A percentile compares a stretch with the other conserved stretches of the same genome.
Conservation (phyloP, 306 rosid genomes). For the Inga oerstediana region DNA sequence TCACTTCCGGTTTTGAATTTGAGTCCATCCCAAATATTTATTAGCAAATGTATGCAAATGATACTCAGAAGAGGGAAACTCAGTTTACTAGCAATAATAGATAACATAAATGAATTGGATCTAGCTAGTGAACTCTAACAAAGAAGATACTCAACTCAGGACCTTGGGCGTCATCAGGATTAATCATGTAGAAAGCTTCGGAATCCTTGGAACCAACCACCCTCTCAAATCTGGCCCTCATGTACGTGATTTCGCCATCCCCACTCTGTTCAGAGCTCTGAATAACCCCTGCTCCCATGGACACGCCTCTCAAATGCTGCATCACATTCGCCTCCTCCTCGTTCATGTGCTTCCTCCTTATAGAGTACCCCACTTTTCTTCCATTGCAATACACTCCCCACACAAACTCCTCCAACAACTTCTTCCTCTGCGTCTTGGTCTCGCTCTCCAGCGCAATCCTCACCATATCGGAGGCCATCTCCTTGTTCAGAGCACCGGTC, state of each 20-base stretch:
- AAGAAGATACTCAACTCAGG: slow-evolving; percentile 94
- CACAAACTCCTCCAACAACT: slow-evolving; percentile 77
- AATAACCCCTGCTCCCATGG: slow-evolving; percentile 93
- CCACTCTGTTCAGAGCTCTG: slow-evolving; percentile 42
- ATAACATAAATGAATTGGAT: neutral
- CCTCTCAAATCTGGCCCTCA: slow-evolving; percentile 85
- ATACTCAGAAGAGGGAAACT: neutral
- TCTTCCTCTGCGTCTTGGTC: slow-evolving; percentile 74
- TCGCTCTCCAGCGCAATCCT: slow-evolving; percentile 97
- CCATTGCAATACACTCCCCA: slow-evolving; percentile 97
- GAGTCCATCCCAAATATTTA: neutral
- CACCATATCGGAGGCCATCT: slow-evolving; percentile 80
- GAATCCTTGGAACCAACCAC: slow-evolving; percentile 93
- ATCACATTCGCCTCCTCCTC: slow-evolving; percentile 90
- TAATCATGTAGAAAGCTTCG: slow-evolving; percentile 82
- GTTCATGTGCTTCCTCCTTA: slow-evolving; percentile 76
- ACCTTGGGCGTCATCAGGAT: slow-evolving; percentile 78
- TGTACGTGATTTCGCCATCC: slow-evolving; percentile 86
- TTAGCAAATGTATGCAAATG: neutral
- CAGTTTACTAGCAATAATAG: neutral
- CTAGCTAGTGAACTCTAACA: slow-evolving; percentile 69
- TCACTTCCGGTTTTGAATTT: neutral
- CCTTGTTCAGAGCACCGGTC: slow-evolving; percentile 69
- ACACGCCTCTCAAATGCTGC: slow-evolving; percentile 91
- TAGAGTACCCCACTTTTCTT: slow-evolving; percentile 78